Evolutionary conservation across 2,329 filamentous ascomycete genomes (phyloP).

Genomic region (Fusarium sp.): DNA sequence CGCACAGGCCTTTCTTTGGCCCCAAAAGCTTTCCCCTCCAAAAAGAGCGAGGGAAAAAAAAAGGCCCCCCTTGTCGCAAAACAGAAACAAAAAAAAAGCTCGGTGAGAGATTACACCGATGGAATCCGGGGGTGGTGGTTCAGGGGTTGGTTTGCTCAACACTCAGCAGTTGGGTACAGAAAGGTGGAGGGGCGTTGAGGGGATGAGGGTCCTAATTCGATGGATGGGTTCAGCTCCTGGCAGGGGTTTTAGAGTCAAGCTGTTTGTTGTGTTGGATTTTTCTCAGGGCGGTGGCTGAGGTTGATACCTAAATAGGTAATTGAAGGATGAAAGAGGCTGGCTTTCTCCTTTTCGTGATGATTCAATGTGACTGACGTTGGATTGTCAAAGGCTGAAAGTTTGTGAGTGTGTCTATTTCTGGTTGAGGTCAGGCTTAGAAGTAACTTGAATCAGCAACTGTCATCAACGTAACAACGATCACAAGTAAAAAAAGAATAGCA

Average conservation of each 20-base stretch:
- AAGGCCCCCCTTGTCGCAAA: constrained; percentile 5
- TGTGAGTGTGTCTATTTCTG: background rate
- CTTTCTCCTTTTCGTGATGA: background rate
- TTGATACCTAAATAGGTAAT: background rate
- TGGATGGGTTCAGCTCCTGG: background rate
- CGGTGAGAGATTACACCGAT: constrained; percentile 39
- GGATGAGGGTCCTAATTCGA: constrained; percentile 24
- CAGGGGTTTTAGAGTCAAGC: background rate
- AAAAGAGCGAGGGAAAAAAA: background rate
- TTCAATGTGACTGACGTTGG: background rate
- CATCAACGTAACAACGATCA: background rate
- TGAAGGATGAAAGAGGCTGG: background rate
- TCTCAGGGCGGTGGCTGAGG: constrained; percentile 20
- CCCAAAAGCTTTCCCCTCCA: background rate
- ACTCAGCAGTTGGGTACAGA: constrained; percentile 34
- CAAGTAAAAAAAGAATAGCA: background rate
- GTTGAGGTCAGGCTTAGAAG: background rate
- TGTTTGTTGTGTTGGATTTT: background rate
- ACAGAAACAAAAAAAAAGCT: constrained; percentile 5
- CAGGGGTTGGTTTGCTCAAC: constrained; percentile 29
- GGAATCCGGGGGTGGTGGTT: constrained; percentile 14
- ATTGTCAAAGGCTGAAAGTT: background rate
- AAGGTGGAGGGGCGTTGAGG: constrained; percentile 22
- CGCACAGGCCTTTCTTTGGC: constrained; percentile 4
- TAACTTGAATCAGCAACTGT: constrained; percentile 11